Percentiles rank a stretch among this genome's conserved stretches.
Evolutionary conservation across 176 grass and related monocot genomes (phyloP).

Genomic region (Aegilops tauschii): DNA sequence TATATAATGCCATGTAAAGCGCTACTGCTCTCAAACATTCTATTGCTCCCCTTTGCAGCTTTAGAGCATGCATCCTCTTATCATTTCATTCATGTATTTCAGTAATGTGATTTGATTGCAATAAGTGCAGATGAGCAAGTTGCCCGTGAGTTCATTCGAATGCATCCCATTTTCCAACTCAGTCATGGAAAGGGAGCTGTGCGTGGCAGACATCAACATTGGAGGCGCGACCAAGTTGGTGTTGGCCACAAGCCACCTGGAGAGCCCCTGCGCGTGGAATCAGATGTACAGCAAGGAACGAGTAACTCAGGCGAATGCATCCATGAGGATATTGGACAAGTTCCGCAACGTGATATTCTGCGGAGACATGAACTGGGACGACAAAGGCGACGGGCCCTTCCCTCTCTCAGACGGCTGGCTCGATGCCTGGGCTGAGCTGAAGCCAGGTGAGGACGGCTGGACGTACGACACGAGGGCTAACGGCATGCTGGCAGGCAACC

Average conservation of each 20-base stretch:
- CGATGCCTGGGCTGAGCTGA: conserved; percentile 71
- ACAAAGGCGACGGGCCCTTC: conserved; percentile 66
- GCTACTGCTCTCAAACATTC: not conserved
- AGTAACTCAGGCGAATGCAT: conserved; percentile 55
- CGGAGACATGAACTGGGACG: conserved; percentile 97
- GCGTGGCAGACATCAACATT: conserved; percentile 45
- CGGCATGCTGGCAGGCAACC: conserved; percentile 60
- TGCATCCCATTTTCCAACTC: conserved; percentile 51
- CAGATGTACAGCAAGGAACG: conserved; percentile 84
- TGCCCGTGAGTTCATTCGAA: conserved; percentile 52
- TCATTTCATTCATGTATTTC: not conserved
- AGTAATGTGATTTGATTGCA: conserved; percentile 6
- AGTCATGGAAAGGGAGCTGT: conserved; percentile 77
- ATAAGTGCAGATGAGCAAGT: conserved; percentile 79
- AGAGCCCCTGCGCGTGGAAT: conserved; percentile 88
- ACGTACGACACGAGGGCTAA: conserved; percentile 83
- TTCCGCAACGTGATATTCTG: conserved; percentile 59
- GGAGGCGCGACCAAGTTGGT: conserved; percentile 38
- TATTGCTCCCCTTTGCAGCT: not conserved
- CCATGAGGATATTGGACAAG: conserved; percentile 42
- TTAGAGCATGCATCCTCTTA: not conserved
- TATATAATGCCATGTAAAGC: not conserved
- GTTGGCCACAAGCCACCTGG: conserved; percentile 66
- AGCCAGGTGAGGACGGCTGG: conserved; percentile 62
- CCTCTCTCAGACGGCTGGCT: conserved; percentile 63